phyloP scores from a whole-genome alignment of 2,329 filamentous ascomycete genomes.

The Westerdykella sp. region DNA sequence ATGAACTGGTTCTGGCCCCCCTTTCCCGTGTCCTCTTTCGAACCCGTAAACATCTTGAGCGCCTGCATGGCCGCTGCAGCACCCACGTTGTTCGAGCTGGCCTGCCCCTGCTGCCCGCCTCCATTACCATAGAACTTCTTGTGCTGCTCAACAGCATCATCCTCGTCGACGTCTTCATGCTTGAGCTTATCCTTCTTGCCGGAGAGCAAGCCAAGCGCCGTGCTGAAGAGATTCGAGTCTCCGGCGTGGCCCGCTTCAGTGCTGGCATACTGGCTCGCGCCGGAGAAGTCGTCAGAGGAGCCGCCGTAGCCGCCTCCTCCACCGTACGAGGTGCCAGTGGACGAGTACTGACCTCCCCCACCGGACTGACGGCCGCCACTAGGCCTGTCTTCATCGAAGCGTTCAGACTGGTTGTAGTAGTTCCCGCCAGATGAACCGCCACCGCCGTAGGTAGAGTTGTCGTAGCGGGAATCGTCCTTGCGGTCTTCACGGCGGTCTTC shows the following conservation, averaged over 20 bases:
- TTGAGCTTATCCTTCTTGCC: constrained; percentile 48
- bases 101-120: constrained; percentile 40
- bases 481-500: not conserved
- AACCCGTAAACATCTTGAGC: constrained; percentile 67
- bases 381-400: not conserved
- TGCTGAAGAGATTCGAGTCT: constrained; percentile 50
- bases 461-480: constrained; percentile 1
- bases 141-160: constrained; percentile 66
- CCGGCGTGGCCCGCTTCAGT: constrained; percentile 48
- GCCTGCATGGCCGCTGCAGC: constrained; percentile 74
- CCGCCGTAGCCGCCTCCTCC: constrained; percentile 33
- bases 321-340: constrained; percentile 40
- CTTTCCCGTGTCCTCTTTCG: constrained; percentile 36
- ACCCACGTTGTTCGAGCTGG: constrained; percentile 48
- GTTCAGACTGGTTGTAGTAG: constrained; percentile 7
- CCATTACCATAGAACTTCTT: constrained; percentile 62
- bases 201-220: constrained; percentile 50
- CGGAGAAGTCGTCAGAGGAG: constrained; percentile 47
- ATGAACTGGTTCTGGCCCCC: constrained; percentile 71
- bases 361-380: constrained; percentile 1
- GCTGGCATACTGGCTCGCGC: constrained; percentile 51
- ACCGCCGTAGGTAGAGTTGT: constrained; percentile 6
- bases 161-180: constrained; percentile 54
- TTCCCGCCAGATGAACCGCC: constrained; percentile 3
- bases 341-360: constrained; percentile 21